Base-by-base conservation (phyloP, 805 yeast species). In the Kurtzmaniella fragi region DNA sequence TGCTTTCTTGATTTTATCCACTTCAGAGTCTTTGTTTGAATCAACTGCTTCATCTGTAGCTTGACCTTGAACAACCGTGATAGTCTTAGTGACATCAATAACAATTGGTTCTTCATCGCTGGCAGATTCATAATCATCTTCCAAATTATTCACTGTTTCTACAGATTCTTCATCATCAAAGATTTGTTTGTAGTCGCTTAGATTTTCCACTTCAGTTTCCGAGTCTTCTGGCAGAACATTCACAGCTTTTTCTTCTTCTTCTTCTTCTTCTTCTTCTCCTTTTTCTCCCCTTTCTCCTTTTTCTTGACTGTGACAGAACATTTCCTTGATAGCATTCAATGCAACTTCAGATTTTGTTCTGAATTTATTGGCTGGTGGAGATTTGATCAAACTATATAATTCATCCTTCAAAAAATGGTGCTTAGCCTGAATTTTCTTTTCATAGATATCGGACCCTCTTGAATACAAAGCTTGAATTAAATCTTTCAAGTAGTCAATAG, bases 41-140 rank as follows among this genome's bases (percentile, higher is more conserved):
- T 17, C 31, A 8, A 15, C 14, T 2, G 28, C 30, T n/a, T 17
- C 39, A 11, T 36, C 23, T 20, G 25, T 20, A 20, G 25, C 8
- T 20, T 20, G 25, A 20, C 25, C 8, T 20, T 20, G 5, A 13
- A 36, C 27, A 2, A 42, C 41, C 31, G 50, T 49, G 28, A 55
- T 48, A n/a, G 65, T 59, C 5, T 61, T 53, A 1, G 59, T 56
- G 2, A 55, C 20, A 5, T 38, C 31, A 17, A 57, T 35, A 7
- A 61, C 55, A 17, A 54, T 17, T 3, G 57, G 52, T 32, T 43
- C 53, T 12, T 48, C 53, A 12, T 47, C 49, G 13, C 33, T 38
- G 28, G 44, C 38, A 12, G 38, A 39, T 14, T 44, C 46, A 26
- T 17, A 10, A 17, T 33, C 32, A 11, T 34, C 32, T 28, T 39